Evolutionary conservation across 495 filamentous ascomycete genomes (phyloP).

Genomic region (Trypethelium eluteriae): DNA sequence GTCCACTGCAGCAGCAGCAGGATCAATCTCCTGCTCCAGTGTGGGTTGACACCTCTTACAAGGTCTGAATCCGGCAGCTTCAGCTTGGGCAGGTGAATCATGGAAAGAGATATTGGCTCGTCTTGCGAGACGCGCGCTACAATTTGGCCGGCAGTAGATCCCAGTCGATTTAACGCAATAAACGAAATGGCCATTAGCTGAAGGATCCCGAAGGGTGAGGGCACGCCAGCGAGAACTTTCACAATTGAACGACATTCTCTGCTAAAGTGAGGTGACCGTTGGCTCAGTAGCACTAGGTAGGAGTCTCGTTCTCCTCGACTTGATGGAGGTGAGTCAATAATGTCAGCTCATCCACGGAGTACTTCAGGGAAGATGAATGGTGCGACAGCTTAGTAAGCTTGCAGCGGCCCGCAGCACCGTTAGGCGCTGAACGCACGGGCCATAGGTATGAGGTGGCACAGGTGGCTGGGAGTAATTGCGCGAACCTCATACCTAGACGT

Average conservation of each 20-base stretch:
- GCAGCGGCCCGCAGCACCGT: too few relatives aligned
- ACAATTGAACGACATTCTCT: not conserved
- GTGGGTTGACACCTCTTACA: conserved; percentile 61
- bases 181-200: conserved; percentile 47
- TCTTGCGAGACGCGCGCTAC: conserved; percentile 52
- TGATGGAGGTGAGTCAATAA: too few relatives aligned
- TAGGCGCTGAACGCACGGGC: too few relatives aligned
- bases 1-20: conserved; percentile 40
- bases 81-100: conserved; percentile 47
- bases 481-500: not conserved
- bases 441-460: too few relatives aligned
- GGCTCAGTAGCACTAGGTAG: too few relatives aligned
- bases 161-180: conserved; percentile 56
- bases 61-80: conserved; percentile 49
- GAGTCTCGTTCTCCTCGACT: too few relatives aligned
- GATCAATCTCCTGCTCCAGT: conserved; percentile 34
- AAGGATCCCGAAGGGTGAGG: conserved; percentile 45
- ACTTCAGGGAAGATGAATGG: too few relatives aligned
- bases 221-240: conserved; percentile 47
- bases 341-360: too few relatives aligned
- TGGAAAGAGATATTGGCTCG: conserved; percentile 56
- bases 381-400: too few relatives aligned
- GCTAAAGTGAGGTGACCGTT: not conserved
- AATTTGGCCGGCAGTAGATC: conserved; percentile 58
- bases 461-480: too few relatives aligned